Base-by-base conservation (phyloP, 768 basidiomycete genomes). In the Cystobasidium ongulense region DNA sequence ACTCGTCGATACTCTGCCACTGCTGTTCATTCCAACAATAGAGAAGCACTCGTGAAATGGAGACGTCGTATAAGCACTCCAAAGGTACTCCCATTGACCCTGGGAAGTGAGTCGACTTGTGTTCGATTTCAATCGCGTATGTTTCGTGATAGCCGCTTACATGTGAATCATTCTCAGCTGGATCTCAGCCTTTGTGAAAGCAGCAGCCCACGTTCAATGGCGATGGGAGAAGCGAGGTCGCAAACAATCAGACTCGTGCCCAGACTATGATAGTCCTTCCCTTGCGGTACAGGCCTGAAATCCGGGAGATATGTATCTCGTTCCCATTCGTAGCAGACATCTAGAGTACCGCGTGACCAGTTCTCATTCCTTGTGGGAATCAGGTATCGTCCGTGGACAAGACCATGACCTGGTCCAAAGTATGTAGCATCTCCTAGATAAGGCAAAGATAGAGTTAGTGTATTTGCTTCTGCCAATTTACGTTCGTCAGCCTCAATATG, bases 71-170 rank as follows among this genome's bases (percentile, higher is more conserved):
- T 31, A 29, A 27, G 33, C 57, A 59, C 57, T 59, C 29, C 5
- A 59, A 27, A 59, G 57, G 57, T 29, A 59, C 57, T 29, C 57
- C 57, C 13, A 59, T 59, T 29, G 57, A 59, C 21, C 57, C 57
- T 31, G 57, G 57, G 21, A 59, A 59, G 57, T 59, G 25, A 59
- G 57, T 59, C 25, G 13, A 15, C 57, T 31, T 29, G 29, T 29
- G 25, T 31, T 59, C 5, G 17, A 27, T 59, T 4, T 10, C 21
- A 2, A 1, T 21, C 25, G 11, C 13, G 2, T 59, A 27, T 35
- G 2, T 29, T 27, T 31, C 57, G 33, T 21, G 25, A 46, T 46
- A 46, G 13, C 13, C 29, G 27, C 57, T 54, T 10, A 54, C 52
- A 23, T n/a, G n/a, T n/a, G 17, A 35, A 27, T 13, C 5, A 2